Evolutionary conservation across 495 filamentous ascomycete genomes (phyloP).

Genomic region (Penicillium turbatum): DNA sequence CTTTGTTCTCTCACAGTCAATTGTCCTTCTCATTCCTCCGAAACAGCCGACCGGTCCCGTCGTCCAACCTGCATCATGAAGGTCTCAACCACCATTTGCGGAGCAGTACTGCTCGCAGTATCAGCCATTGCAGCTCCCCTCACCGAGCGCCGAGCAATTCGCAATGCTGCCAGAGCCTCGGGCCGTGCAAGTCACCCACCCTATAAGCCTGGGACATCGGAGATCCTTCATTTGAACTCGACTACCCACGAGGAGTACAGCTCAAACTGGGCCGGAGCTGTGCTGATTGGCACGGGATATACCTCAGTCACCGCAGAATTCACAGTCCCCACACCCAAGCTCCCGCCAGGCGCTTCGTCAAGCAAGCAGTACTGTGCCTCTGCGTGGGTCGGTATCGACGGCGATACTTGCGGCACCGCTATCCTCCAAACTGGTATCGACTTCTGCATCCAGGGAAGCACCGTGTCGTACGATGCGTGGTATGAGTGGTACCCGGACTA

Average conservation of each 20-base stretch:
- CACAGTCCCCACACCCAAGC: slow-evolving; percentile 41
- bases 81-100: slow-evolving; percentile 20
- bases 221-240: not conserved
- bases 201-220: not conserved
- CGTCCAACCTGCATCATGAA: slow-evolving; percentile 21
- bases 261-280: slow-evolving; percentile 49
- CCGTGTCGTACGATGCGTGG: slow-evolving; percentile 46
- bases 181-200: slow-evolving; percentile 1
- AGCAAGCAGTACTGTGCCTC: slow-evolving; percentile 40
- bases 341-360: slow-evolving; percentile 29
- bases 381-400: slow-evolving; percentile 54
- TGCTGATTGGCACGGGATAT: slow-evolving; percentile 38
- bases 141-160: slow-evolving; percentile 17
- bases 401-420: slow-evolving; percentile 42
- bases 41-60: not conserved
- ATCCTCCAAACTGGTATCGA: slow-evolving; percentile 54
- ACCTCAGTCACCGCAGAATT: slow-evolving; percentile 43
- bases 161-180: slow-evolving; percentile 11
- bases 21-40: not conserved
- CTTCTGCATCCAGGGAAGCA: slow-evolving; percentile 35
- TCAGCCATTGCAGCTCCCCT: slow-evolving; percentile 26
- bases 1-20: not conserved
- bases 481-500: slow-evolving; percentile 54
- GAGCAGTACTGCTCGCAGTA: slow-evolving; percentile 23
- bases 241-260: slow-evolving; percentile 30